phyloP scores from a whole-genome alignment of 768 basidiomycete species.

The Cubamyces sp. region DNA sequence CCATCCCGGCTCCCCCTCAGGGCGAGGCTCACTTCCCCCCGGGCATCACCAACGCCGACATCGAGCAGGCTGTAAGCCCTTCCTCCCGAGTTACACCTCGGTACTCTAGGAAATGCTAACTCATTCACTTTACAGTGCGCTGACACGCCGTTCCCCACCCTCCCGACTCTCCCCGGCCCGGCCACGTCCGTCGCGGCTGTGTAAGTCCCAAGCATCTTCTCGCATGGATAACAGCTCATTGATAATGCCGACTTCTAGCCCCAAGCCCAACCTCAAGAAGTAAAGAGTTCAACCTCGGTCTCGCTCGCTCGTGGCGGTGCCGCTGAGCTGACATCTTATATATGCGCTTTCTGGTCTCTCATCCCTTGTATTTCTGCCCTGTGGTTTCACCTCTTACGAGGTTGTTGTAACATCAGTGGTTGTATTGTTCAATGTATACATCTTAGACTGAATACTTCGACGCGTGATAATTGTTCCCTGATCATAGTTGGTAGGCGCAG shows the following conservation, averaged over 20 bases:
- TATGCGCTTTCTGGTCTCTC: background rate
- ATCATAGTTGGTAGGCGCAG: too few relatives aligned
- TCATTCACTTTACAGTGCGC: slow-evolving; percentile 9
- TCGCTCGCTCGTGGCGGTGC: slow-evolving; percentile 7
- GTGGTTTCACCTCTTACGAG: slow-evolving; percentile 3
- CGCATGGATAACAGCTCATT: background rate
- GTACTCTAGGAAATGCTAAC: background rate
- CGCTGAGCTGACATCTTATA: slow-evolving; percentile 1
- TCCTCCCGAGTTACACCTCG: background rate
- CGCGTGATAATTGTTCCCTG: background rate
- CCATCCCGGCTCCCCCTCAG: slow-evolving; percentile 15
- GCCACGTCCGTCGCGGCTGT: slow-evolving; percentile 36
- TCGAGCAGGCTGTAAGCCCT: slow-evolving; percentile 29
- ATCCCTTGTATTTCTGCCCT: background rate
- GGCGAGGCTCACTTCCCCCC: slow-evolving; percentile 29
- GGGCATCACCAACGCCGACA: slow-evolving; percentile 25
- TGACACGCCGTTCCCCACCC: slow-evolving; percentile 26
- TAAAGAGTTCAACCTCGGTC: slow-evolving; percentile 1
- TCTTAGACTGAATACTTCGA: background rate
- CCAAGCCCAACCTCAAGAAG: slow-evolving; percentile 5
- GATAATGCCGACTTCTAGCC: background rate
- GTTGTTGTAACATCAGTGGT: slow-evolving; percentile 8
- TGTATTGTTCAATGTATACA: background rate
- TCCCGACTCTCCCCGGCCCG: slow-evolving; percentile 35
- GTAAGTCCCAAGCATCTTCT: slow-evolving; percentile 26